Conservation (phyloP, 257 asterid genomes). For the Echium plantagineum region DNA sequence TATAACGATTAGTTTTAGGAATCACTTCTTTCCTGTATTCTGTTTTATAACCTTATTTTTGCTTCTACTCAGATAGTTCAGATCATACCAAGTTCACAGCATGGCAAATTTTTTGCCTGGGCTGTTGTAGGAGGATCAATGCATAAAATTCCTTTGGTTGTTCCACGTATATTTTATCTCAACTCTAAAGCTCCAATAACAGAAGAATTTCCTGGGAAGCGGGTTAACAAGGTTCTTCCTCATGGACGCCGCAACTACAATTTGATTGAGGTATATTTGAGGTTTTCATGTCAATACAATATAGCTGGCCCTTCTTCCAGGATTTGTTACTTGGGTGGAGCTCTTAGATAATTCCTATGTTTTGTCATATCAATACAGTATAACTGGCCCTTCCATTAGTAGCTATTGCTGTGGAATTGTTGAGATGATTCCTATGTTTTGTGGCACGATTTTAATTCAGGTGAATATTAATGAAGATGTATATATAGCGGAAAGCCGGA, state of each 20-base stretch:
- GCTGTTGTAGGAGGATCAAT: slow-evolving; percentile 76
- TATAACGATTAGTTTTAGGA: background rate
- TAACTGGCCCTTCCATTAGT: background rate
- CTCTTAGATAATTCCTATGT: background rate
- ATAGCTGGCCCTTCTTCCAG: background rate
- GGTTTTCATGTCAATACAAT: background rate
- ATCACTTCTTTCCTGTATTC: slow-evolving; percentile 3
- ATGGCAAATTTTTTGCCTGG: slow-evolving; percentile 89
- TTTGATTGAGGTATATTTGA: slow-evolving; percentile 62
- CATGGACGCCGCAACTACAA: slow-evolving; percentile 79
- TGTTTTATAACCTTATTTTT: background rate
- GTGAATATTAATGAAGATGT: slow-evolving; percentile 84
- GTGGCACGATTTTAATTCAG: slow-evolving; percentile 22
- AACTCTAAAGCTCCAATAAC: slow-evolving; percentile 93
- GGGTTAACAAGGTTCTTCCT: slow-evolving; percentile 84
- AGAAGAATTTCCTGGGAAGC: slow-evolving; percentile 94
- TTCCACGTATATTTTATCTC: slow-evolving; percentile 84
- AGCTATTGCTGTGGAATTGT: background rate
- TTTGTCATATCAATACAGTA: background rate
- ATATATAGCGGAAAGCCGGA: slow-evolving; percentile 78
- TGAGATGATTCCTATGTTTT: background rate
- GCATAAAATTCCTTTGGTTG: slow-evolving; percentile 64
- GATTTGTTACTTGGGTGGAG: background rate
- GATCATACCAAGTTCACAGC: slow-evolving; percentile 56
- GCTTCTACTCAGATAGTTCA: slow-evolving; percentile 57